These are phyloP conservation scores for Sporodiniella umbellata DNA, from an alignment of 371 early-diverging fungal genomes.

Conservation along the genomic window DNA sequence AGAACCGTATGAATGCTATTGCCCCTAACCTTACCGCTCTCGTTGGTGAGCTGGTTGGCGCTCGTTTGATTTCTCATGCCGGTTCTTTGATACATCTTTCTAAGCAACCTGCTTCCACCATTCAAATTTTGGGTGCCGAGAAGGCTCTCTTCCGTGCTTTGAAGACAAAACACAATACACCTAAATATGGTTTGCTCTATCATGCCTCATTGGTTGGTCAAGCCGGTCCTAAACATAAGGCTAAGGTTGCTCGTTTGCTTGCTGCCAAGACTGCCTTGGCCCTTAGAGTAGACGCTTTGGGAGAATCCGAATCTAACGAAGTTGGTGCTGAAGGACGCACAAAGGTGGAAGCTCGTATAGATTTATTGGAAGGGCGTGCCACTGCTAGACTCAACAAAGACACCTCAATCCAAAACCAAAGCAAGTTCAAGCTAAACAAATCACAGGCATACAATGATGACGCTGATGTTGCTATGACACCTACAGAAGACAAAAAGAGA, in stretches of 20 bases:
- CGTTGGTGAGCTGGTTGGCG: conserved; percentile 91
- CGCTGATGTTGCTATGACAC: conserved; percentile 35
- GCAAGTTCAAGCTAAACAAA: conserved; percentile 62
- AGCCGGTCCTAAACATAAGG: conserved; percentile 84
- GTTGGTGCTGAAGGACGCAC: conserved; percentile 83
- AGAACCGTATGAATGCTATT: conserved; percentile 86
- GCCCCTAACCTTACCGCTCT: conserved; percentile 93
- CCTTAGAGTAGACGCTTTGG: conserved; percentile 94
- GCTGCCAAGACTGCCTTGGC: conserved; percentile 93
- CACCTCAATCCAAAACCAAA: conserved; percentile 63
- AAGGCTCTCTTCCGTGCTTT: conserved; percentile 96
- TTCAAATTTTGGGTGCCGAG: conserved; percentile 98
- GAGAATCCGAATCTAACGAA: conserved; percentile 80
- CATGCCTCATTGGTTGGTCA: conserved; percentile 89
- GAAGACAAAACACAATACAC: conserved; percentile 93
- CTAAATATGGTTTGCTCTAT: conserved; percentile 96
- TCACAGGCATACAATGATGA: conserved; percentile 35
- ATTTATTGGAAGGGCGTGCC: conserved; percentile 77
- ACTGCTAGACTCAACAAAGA: conserved; percentile 49
- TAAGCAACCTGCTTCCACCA: conserved; percentile 92
- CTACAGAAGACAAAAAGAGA: conserved; percentile 28
- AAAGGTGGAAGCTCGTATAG: conserved; percentile 84
- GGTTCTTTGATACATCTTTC: conserved; percentile 90
- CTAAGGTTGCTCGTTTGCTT: conserved; percentile 90
- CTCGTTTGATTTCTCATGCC: conserved; percentile 89